Evolutionary conservation across 805 yeast species (phyloP), one percentile per base, ranked within the genome.

Genomic region (Metschnikowia peoriensis): DNA sequence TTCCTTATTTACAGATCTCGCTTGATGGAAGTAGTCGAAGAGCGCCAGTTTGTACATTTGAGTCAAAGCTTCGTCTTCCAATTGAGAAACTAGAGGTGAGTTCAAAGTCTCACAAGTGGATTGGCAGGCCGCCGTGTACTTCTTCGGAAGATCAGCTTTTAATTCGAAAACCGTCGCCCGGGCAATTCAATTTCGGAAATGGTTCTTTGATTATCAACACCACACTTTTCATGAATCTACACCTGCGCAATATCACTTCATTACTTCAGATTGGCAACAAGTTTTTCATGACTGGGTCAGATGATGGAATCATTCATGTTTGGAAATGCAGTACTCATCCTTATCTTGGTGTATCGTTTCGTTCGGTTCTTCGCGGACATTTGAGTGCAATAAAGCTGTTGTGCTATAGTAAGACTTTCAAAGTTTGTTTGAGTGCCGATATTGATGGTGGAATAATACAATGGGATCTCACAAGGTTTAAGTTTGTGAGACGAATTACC

Each of bases 401-500:
- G 28, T 68, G 71, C 38, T 73, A 76, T 34, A 78, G 85, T 28
- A 69, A 76, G 7, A 78, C 82, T 41, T 85, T 75, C 61, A 83
- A 85, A 49, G 64, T 78, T 3, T 71, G 86, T 9, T 54, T 85
- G 11, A 79, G 86, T 54, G 65, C 81, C 27, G 90, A 86, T 62
- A 59, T 50, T 0, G 69, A 64, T 8, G 93, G 96, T 0, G 65
- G 65, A 2, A 80, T 83, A 2, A 75, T 76, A 16, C 56, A 84
- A 4, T 89, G 96, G 93, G 89, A 89, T 60, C 58, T 83, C 39
- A 75, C 83, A 1, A 64, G 84, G 32, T 73, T 72, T 47, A 76
- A 76, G 47, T 75, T 78, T 41, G 77, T 87, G 3, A 67, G 88
- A 51, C 62, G 62, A 44, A 55, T 74, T 6, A 62, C 38, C 2